Evolutionary conservation across 2,329 filamentous ascomycete genomes (phyloP), one percentile per base, ranked within the genome.

Genomic region (Diaporthe velutina): DNA sequence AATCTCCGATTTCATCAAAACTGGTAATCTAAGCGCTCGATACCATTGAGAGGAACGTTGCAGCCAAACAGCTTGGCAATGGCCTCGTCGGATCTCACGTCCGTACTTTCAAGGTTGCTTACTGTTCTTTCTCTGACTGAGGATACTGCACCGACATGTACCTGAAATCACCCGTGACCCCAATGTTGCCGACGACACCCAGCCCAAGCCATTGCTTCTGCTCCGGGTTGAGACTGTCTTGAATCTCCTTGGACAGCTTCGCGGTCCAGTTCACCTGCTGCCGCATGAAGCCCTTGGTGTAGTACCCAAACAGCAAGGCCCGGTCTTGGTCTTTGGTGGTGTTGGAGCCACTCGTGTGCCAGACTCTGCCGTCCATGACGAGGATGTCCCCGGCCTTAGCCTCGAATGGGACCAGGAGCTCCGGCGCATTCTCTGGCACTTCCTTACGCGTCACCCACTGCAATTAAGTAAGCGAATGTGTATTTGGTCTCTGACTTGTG

Each of bases 321-420:
- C 82, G 76, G 38, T 83, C 81, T 71, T 80, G 70, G 45, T 81
- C 80, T 61, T 78, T 73, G 0, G 81, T 82, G 25, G 81, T 77
- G 60, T 83, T 83, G 45, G 73, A 70, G n/a, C 82, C 82, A 12
- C 75, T 78, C 3, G 81, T 83, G 48, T 83, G 82, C 82, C 82
- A 83, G 2, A 83, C 77, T 1, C 79, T 75, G 0, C 82, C 81
- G 35, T 82, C 80, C 80, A 83, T 82, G 48, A 81, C 75, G 52
- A 83, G 75, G 13, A 83, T 79, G 55, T 80, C 79, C 4, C 82
- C 82, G 4, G 80, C 80, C 61, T 80, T 80, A 10, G 77, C 82
- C 71, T 82, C 80, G 28, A 83, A 82, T 2, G 81, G 81, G 12
- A 77, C 72, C 9, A 83, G 78, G 19, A 79, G 72, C 35, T 79